Conservation (phyloP, 2,329 filamentous ascomycete species). For the Curvularia spicifera region DNA sequence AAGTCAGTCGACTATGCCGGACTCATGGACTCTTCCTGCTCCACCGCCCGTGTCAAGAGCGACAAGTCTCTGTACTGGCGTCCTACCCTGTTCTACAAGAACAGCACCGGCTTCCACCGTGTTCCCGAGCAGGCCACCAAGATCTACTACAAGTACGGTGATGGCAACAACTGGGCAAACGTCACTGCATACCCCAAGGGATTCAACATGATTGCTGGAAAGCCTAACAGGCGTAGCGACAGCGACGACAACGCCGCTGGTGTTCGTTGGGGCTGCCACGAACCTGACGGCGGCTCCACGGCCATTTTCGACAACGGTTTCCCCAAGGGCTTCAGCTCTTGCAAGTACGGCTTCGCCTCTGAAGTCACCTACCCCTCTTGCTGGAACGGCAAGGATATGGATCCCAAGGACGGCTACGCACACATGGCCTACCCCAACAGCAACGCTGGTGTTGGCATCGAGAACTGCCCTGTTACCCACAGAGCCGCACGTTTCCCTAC, state of each 20-base stretch:
- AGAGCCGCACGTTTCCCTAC: conserved; percentile 45
- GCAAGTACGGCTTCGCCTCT: conserved; percentile 44
- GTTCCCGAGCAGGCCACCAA: conserved; percentile 47
- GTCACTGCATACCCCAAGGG: conserved; percentile 46
- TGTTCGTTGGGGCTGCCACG: conserved; percentile 44
- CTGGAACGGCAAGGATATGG: conserved; percentile 47
- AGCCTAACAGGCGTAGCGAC: conserved; percentile 39
- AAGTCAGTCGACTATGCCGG: conserved; percentile 35
- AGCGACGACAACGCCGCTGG: conserved; percentile 39
- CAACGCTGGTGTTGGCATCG: conserved; percentile 34
- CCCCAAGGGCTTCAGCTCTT: conserved; percentile 48
- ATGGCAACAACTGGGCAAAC: conserved; percentile 42
- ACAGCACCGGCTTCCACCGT: conserved; percentile 45
- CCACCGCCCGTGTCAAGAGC: conserved; percentile 46
- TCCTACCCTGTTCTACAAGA: conserved; percentile 47
- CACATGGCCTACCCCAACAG: conserved; percentile 51
- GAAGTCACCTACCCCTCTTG: conserved; percentile 48
- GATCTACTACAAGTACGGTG: conserved; percentile 50
- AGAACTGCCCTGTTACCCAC: conserved; percentile 43
- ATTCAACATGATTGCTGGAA: conserved; percentile 49
- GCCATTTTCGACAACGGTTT: conserved; percentile 42
- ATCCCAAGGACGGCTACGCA: conserved; percentile 41
- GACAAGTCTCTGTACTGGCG: conserved; percentile 51
- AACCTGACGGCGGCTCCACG: conserved; percentile 31
- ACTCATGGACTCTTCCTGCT: conserved; percentile 43